Base-by-base conservation (phyloP, 2,329 filamentous ascomycete genomes). In the Teratosphaeria gauchensis region DNA sequence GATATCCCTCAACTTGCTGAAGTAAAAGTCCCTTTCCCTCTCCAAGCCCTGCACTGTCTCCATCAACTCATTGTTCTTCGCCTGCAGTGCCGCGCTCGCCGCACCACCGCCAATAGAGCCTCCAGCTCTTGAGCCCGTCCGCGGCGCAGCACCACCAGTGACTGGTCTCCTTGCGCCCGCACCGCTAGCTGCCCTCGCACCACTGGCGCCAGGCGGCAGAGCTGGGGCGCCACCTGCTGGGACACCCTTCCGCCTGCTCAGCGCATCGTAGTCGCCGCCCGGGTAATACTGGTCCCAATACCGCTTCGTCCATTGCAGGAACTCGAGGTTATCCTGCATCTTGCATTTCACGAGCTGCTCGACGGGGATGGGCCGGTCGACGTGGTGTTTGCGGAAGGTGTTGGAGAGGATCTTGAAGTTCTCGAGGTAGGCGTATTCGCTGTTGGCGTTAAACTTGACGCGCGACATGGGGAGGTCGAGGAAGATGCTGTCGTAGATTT, bases 281-380 rank as follows among this genome's bases (percentile, higher is more conserved):
- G 94, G 94, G 77, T 90, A 99, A 81, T 96, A 91, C 73, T 96
- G 90, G 71, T 99, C 94, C 94, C 94, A 99, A 80, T 91, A 96
- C 67, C 83, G 82, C 83, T 99, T 99, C 60, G 87, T 87, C 88
- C 91, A 99, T 78, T 99, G 94, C 61, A 99, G 81, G 75, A 99
- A 99, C 73, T 97, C 94, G 68, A 99, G 88, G 79, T 99, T 99
- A 76, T 99, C 94, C 82, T 99, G 94, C 92, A 99, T 99, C 81
- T 96, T 96, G 82, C 94, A 99, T 77, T 97, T 99, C 69, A 94
- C 84, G 61, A 99, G 85, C 59, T 83, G 80, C 75, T 96, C 85
- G 73, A 97, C 90, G 60, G 90, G 90, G 68, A 99, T 86, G 31
- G 88, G 87, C 73, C 91, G 91, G 69, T 97, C 92, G 78, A 99